A percentile compares a stretch with the other conserved stretches of the same genome.
Evolutionary conservation across 148 eudicot species (phyloP).

Genomic region (Dysphania ambrosioides): DNA sequence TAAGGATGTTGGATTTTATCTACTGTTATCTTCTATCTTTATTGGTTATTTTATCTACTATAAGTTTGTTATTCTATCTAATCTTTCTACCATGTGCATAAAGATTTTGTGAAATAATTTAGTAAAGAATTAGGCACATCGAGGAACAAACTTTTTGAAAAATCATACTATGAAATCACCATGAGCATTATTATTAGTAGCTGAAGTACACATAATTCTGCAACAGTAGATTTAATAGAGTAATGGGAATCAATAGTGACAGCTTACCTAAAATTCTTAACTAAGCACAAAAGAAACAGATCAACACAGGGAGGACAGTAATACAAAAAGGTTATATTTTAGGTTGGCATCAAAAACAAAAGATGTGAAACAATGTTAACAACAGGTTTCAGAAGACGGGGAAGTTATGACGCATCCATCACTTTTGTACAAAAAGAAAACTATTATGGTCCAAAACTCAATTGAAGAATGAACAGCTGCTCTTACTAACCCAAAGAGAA

Average conservation of each 20-base stretch:
- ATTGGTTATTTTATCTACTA: too few species aligned
- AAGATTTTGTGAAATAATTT: too few species aligned
- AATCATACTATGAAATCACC: not conserved
- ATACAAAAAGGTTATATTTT: not conserved
- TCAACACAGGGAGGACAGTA: not conserved
- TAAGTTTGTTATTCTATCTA: too few species aligned
- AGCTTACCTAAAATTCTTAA: not conserved
- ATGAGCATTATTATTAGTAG: not conserved
- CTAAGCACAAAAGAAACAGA: not conserved
- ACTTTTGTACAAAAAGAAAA: constrained; percentile 1
- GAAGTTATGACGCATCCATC: not conserved
- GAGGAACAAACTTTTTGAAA: not conserved
- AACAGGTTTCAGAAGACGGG: constrained; percentile 9
- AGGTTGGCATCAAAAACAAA: not conserved
- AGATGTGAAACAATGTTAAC: not conserved
- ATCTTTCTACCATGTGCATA: too few species aligned
- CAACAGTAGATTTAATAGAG: not conserved
- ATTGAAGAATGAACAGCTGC: not conserved
- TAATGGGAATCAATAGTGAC: not conserved
- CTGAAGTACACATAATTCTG: not conserved
- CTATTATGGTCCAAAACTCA: not conserved
- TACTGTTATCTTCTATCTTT: too few species aligned
- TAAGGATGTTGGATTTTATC: too few species aligned
- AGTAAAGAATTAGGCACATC: not conserved
- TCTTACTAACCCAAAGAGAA: not conserved